Conservation (phyloP, 1,139 yeast genomes). For the Geotrichum phurueaensis region DNA sequence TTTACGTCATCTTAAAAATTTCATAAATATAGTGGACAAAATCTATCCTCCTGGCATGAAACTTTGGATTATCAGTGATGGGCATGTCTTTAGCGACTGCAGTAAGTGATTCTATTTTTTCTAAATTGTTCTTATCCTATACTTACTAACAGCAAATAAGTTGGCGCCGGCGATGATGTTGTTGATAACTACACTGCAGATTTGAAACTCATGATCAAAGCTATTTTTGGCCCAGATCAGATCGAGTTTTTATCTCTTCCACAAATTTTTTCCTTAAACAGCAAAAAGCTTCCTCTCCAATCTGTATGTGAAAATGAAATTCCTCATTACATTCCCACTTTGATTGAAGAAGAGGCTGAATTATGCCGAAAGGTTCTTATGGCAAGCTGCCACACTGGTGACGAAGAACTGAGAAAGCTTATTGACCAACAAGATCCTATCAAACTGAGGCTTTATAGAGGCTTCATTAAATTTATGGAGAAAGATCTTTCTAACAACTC, state of each 20-base stretch:
- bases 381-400: conserved; percentile 16
- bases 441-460: conserved; percentile 17
- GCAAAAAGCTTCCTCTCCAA: conserved; percentile 3
- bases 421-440: conserved; percentile 17
- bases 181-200: conserved; percentile 15
- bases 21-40: conserved; percentile 5
- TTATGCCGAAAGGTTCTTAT: conserved; percentile 15
- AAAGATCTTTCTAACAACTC: conserved; percentile 17
- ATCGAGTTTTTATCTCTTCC: conserved; percentile 17
- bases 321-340: conserved; percentile 13
- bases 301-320: conserved; percentile 7
- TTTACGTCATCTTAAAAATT: conserved; percentile 7
- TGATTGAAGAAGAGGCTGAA: conserved; percentile 14
- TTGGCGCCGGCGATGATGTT: conserved; percentile 18
- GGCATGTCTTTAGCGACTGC: conserved; percentile 19
- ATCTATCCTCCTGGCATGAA: conserved; percentile 18
- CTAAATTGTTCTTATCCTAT: not conserved
- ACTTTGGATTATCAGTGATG: conserved; percentile 18
- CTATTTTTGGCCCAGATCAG: conserved; percentile 6
- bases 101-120: not conserved
- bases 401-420: conserved; percentile 7
- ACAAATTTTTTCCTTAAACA: conserved; percentile 13
- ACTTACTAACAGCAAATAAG: not conserved
- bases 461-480: conserved; percentile 16
- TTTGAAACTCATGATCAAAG: conserved; percentile 7